phyloP scores from a whole-genome alignment of 1,139 yeast genomes.

The Pichia sp. region DNA sequence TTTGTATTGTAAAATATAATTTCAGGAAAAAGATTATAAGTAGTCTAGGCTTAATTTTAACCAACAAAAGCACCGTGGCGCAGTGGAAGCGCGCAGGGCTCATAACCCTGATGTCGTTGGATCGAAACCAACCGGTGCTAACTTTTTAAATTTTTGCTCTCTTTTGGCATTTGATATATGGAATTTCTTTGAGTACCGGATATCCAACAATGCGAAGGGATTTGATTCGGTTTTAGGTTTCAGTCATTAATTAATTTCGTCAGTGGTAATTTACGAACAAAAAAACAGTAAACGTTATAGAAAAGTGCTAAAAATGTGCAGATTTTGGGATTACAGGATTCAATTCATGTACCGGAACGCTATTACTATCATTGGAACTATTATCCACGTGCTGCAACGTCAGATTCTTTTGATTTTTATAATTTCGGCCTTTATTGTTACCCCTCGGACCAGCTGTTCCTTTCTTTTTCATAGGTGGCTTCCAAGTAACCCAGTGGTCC shows the following conservation, averaged over 20 bases:
- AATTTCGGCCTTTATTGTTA: background rate
- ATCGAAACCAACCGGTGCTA: slow-evolving; percentile 99
- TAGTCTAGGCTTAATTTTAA: too few species aligned
- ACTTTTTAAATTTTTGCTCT: slow-evolving; percentile 20
- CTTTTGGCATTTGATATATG: too few species aligned
- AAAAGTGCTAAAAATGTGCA: slow-evolving; percentile 9
- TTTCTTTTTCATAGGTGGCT: slow-evolving; percentile 16
- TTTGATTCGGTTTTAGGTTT: too few species aligned
- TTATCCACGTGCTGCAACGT: background rate
- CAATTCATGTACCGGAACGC: background rate
- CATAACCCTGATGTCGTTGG: slow-evolving; percentile 99
- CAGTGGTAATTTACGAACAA: background rate
- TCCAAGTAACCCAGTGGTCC: slow-evolving; percentile 27
- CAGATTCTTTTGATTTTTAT: background rate
- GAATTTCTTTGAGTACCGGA: too few species aligned
- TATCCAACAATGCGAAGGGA: too few species aligned
- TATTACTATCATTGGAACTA: background rate
- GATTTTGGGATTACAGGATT: slow-evolving; percentile 4
- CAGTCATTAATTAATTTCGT: background rate
- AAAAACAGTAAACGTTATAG: background rate
- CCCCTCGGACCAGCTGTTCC: background rate
- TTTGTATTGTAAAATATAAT: too few species aligned
- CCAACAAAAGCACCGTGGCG: slow-evolving; percentile 28
- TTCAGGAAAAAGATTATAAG: too few species aligned
- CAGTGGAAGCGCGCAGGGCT: slow-evolving; percentile 35